Base-by-base conservation (phyloP, 371 early-diverging fungal species). In the Syncephalastrum sp. region DNA sequence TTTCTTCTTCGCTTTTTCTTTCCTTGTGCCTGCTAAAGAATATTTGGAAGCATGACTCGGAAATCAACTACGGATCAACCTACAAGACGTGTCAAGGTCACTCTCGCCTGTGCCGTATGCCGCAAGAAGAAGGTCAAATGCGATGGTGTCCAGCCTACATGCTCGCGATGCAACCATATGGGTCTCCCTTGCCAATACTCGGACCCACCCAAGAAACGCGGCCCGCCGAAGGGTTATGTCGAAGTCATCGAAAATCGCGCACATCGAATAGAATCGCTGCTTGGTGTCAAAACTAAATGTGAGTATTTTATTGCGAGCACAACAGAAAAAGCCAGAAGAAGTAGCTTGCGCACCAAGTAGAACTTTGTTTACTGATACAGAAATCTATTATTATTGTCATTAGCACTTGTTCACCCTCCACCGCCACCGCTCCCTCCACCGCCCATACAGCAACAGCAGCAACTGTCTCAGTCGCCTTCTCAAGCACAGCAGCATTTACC, bases 141-240 rank as follows among this genome's bases (percentile, higher is more conserved):
- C 50, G 69, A 78, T 55, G 78, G 78, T 54, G 52, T 67, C 27
- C 75, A 72, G 51, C 78, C 78, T 25, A 56, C 64, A 27, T 78
- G 78, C 53, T 69, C 69, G 48, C 64, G 78, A 33, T 78, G 78
- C 56, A 38, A 54, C 27, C 60, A 67, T 5, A 67, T 67, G 52
- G 70, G 70, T 7, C 52, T 64, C 13, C 42, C 42, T 14, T 78
- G 78, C 43, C 64, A 70, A 51, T 78, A 74, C 59, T 57, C 69
- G 14, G 66, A 66, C 24, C 63, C 63, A 38, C 64, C 65, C 12
- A 72, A 65, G 53, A 74, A 72, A 46, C 69, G 87, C 41, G 91
- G 91, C 0, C 91, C 91, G 13, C 85, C 88, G 24, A 90, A 89
- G 67, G 85, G 85, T 8, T 83, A 85, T 63, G 84, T 85, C 17